A percentile compares a stretch with the other conserved stretches of the same genome.
phyloP scores from a whole-genome alignment of 2,329 filamentous ascomycete species.

The Beauveria rudraprayagi region DNA sequence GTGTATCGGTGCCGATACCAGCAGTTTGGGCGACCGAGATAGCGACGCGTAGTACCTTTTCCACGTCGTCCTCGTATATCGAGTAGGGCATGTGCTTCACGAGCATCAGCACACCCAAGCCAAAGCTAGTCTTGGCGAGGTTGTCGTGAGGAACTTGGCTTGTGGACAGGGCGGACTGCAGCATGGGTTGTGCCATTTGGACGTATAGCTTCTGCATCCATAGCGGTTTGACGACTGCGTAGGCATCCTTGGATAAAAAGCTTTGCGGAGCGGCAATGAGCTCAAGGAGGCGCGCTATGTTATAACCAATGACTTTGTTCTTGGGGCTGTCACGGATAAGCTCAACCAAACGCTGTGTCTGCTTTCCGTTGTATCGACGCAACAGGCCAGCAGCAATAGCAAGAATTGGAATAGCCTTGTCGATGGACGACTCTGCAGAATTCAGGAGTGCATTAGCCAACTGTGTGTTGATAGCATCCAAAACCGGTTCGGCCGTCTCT shows the following conservation, averaged over 20 bases:
- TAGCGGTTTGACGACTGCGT: conserved; percentile 36
- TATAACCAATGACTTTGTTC: conserved; percentile 26
- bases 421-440: conserved; percentile 11
- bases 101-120: conserved; percentile 40
- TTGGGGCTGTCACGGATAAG: conserved; percentile 28
- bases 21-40: conserved; percentile 39
- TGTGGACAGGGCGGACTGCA: conserved; percentile 28
- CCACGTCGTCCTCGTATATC: conserved; percentile 44
- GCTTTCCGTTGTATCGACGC: conserved; percentile 29
- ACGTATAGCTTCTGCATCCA: conserved; percentile 44
- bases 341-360: conserved; percentile 26
- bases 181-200: conserved; percentile 37
- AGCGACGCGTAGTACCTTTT: conserved; percentile 38
- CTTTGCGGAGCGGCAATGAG: conserved; percentile 33
- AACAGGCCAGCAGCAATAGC: conserved; percentile 31
- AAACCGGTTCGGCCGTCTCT: conserved; percentile 22
- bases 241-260: conserved; percentile 32
- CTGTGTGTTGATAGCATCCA: conserved; percentile 21
- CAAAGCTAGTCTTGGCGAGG: conserved; percentile 30
- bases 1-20: conserved; percentile 34
- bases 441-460: conserved; percentile 16
- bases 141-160: conserved; percentile 18
- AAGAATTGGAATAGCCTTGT: conserved; percentile 26
- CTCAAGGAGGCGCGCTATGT: conserved; percentile 35
- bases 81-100: conserved; percentile 41